Conservation (phyloP, 225 moss, liverwort and hornwort genomes). For the Neckera pumila region DNA sequence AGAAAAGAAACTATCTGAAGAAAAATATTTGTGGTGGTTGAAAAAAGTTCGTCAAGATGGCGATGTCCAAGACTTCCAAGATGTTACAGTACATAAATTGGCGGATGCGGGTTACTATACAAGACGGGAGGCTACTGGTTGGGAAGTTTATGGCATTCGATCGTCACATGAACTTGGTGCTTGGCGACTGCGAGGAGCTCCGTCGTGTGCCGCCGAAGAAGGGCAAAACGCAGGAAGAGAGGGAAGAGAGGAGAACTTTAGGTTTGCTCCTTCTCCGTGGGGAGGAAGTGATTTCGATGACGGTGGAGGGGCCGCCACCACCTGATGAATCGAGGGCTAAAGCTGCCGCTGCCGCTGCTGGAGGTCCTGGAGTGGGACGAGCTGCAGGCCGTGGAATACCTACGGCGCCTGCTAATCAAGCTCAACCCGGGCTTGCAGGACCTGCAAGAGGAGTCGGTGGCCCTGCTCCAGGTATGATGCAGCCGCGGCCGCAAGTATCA, state of each 20-base stretch:
- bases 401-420: constrained; percentile 77
- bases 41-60: constrained; percentile 26
- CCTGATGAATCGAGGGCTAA: constrained; percentile 93
- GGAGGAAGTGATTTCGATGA: constrained; percentile 95
- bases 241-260: constrained; percentile 79
- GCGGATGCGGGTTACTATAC: constrained; percentile 91
- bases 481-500: constrained; percentile 92
- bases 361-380: constrained; percentile 88
- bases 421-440: constrained; percentile 86
- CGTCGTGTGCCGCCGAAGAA: constrained; percentile 83
- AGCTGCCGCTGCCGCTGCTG: constrained; percentile 66
- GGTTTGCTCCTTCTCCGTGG: constrained; percentile 81
- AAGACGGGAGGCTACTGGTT: constrained; percentile 79
- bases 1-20: neutral
- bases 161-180: constrained; percentile 91
- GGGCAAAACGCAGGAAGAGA: constrained; percentile 82
- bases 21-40: neutral
- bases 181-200: constrained; percentile 90
- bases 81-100: constrained; percentile 41
- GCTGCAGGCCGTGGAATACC: constrained; percentile 95
- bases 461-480: constrained; percentile 97
- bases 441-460: constrained; percentile 92
- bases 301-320: constrained; percentile 95
- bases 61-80: constrained; percentile 95
- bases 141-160: constrained; percentile 99